Evolutionary conservation across 225 moss, liverwort and hornwort genomes (phyloP).

Genomic region (Neckera pumila): DNA sequence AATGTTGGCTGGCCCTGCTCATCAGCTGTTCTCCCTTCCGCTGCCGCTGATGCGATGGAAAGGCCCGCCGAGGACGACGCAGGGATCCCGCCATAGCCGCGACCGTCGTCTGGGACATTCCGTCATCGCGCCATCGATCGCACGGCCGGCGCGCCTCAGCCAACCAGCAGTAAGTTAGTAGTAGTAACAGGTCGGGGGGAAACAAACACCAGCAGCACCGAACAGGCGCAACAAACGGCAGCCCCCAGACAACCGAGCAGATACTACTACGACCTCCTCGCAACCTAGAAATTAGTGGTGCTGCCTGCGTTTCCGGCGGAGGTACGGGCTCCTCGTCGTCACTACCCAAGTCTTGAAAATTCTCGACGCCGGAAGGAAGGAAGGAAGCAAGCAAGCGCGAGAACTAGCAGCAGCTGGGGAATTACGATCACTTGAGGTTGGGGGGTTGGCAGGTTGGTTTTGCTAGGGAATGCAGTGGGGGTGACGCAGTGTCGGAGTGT

Average conservation of each 20-base stretch:
- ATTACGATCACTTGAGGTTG: neutral
- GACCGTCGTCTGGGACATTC: neutral
- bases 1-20: neutral
- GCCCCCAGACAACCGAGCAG: neutral
- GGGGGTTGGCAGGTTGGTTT: neutral
- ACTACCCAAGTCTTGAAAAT: neutral
- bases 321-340: neutral
- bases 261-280: neutral
- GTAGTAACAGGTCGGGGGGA: neutral
- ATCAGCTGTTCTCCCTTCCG: too few relatives aligned
- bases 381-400: neutral
- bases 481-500: neutral
- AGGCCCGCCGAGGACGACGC: neutral
- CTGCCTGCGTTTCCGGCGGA: neutral
- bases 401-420: neutral
- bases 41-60: neutral
- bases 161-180: neutral
- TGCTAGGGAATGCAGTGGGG: neutral
- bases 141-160: neutral
- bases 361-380: neutral
- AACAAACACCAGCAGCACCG: neutral
- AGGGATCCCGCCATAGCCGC: neutral
- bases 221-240: neutral
- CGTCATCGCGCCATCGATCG: neutral
- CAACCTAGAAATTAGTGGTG: neutral